These are phyloP conservation scores for Aspergillus taichungensis DNA, from an alignment of 495 filamentous ascomycete genomes.

Conservation along the genomic window DNA sequence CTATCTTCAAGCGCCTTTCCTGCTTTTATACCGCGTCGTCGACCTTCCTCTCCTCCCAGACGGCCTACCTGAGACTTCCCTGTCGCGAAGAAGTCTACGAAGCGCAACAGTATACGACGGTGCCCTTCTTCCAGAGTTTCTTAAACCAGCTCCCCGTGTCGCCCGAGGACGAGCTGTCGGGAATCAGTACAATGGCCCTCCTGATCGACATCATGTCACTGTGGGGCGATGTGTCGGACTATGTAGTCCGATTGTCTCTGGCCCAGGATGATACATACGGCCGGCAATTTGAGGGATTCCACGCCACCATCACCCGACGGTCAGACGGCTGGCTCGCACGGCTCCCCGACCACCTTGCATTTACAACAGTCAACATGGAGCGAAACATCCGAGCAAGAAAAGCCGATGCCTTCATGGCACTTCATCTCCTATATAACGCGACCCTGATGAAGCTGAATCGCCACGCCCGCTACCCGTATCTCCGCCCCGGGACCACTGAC, in stretches of 20 bases:
- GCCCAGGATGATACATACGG: constrained; percentile 34
- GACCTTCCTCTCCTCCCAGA: constrained; percentile 37
- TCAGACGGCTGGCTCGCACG: constrained; percentile 41
- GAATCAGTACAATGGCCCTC: constrained; percentile 48
- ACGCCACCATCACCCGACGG: constrained; percentile 36
- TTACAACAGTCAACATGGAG: constrained; percentile 43
- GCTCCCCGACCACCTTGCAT: constrained; percentile 38
- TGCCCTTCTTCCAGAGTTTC: constrained; percentile 49
- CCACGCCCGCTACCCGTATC: constrained; percentile 37
- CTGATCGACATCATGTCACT: constrained; percentile 51
- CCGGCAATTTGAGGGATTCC: constrained; percentile 40
- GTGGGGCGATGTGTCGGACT: constrained; percentile 54
- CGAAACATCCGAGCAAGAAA: constrained; percentile 35
- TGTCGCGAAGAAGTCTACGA: constrained; percentile 51
- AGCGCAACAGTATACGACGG: constrained; percentile 38
- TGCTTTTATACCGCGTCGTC: constrained; percentile 43
- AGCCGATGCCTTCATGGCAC: constrained; percentile 44
- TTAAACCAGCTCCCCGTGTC: constrained; percentile 21
- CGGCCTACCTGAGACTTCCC: constrained; percentile 55
- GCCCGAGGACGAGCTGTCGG: constrained; percentile 21
- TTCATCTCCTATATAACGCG: constrained; percentile 55
- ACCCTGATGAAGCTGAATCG: constrained; percentile 55
- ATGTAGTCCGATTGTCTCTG: constrained; percentile 46
- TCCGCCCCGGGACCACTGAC: constrained; percentile 19
- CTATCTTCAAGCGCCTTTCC: constrained; percentile 40